phyloP scores from a whole-genome alignment of 345 rosid species.

The Barbarea vulgaris region DNA sequence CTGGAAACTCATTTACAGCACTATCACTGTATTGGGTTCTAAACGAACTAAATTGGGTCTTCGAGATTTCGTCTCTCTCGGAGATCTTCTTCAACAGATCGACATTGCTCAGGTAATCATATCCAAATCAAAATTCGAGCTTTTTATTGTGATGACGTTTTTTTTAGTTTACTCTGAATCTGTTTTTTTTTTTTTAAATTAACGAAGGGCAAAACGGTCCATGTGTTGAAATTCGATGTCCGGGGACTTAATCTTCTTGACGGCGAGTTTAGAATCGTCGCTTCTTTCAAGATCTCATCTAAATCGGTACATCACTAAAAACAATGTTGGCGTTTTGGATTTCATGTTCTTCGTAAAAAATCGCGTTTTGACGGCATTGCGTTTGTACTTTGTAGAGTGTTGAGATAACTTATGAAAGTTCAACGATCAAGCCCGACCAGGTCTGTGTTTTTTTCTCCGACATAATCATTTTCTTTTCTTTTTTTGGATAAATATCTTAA shows the following conservation, averaged over 20 bases:
- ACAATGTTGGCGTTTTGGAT: not conserved
- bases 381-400: conserved; percentile 59
- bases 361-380: conserved; percentile 4
- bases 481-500: not conserved
- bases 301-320: conserved; percentile 49
- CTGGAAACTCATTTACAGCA: conserved; percentile 82
- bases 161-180: not conserved
- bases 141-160: not conserved
- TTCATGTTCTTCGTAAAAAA: not conserved
- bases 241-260: conserved; percentile 70
- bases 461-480: not conserved
- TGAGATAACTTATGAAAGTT: conserved; percentile 61
- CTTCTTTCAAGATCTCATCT: conserved; percentile 71
- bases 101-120: conserved; percentile 62
- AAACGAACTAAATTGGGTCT: conserved; percentile 88
- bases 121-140: not conserved
- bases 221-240: conserved; percentile 81
- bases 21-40: conserved; percentile 76
- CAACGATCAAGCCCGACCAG: conserved; percentile 80
- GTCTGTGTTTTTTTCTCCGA: conserved; percentile 31
- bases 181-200: conserved; percentile 30
- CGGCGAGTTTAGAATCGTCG: conserved; percentile 76
- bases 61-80: conserved; percentile 80
- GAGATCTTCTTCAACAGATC: conserved; percentile 70
- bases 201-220: conserved; percentile 88